These are phyloP conservation scores for Clohesyomyces aquaticus DNA, from an alignment of 495 filamentous ascomycete species.

Conservation along the genomic window DNA sequence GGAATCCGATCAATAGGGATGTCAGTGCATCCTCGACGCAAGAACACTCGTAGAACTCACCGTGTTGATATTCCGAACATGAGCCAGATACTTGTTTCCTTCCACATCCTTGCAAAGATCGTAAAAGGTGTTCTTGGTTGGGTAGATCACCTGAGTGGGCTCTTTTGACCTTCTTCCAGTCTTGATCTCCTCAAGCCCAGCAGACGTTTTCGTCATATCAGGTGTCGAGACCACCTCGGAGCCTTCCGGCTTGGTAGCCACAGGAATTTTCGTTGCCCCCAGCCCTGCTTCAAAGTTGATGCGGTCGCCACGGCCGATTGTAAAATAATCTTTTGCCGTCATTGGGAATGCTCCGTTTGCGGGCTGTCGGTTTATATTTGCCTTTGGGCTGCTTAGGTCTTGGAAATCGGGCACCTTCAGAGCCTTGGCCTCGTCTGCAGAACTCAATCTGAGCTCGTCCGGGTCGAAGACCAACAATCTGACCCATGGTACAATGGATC, in stretches of 20 bases:
- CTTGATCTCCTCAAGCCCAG: not conserved
- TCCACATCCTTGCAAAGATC: constrained; percentile 29
- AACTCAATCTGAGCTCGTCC: not conserved
- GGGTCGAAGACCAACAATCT: not conserved
- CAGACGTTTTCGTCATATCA: no score
- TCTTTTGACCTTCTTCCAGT: not conserved
- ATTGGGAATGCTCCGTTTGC: constrained; percentile 8
- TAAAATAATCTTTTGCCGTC: constrained; percentile 18
- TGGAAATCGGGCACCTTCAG: not conserved
- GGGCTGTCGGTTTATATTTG: constrained; percentile 9
- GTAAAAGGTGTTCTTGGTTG: not conserved
- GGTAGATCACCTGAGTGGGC: not conserved
- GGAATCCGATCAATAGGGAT: no score
- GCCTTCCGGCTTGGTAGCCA: no score
- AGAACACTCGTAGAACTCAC: no score
- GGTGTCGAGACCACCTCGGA: no score
- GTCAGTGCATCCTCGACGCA: no score
- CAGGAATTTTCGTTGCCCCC: no score
- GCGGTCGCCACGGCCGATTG: no score
- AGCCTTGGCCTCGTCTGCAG: not conserved
- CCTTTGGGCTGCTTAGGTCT: not conserved
- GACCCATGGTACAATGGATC: not conserved
- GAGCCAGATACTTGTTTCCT: constrained; percentile 49
- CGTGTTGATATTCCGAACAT: constrained; percentile 52
- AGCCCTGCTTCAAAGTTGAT: no score